Conservation (phyloP, 2,329 filamentous ascomycete genomes). For the Talaromyces funiculosus region DNA sequence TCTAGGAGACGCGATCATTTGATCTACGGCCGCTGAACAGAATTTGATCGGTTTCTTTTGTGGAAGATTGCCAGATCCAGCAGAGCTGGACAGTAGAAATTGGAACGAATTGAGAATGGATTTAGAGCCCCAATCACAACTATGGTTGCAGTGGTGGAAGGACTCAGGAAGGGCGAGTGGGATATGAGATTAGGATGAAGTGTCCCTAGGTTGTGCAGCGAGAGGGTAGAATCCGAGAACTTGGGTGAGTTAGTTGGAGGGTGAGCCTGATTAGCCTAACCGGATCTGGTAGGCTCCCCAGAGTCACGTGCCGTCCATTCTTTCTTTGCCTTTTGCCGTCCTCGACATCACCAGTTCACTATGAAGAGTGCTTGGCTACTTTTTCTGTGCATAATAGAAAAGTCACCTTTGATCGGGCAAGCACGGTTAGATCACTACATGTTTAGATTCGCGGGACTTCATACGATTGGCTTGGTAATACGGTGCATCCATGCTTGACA, state of each 20-base stretch:
- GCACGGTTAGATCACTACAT: no score
- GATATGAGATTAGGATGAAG: slow-evolving; percentile 3
- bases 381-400: no score
- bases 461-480: no score
- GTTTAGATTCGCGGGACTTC: no score
- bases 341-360: not conserved
- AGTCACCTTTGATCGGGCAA: no score
- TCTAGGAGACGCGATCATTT: slow-evolving; percentile 51
- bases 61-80: slow-evolving; percentile 7
- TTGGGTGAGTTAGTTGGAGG: slow-evolving; percentile 12
- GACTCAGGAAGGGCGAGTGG: not conserved
- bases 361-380: no score
- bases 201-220: slow-evolving; percentile 3
- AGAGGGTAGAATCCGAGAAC: slow-evolving; percentile 9
- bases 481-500: no score
- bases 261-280: slow-evolving; percentile 5
- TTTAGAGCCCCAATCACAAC: not conserved
- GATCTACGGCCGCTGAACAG: slow-evolving; percentile 32
- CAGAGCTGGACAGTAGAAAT: slow-evolving; percentile 6
- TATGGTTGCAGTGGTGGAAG: not conserved
- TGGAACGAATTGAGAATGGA: not conserved
- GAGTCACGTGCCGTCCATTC: not conserved
- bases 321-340: not conserved
- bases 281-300: not conserved
- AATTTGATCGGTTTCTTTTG: slow-evolving; percentile 16